phyloP scores from a whole-genome alignment of 1,284 basidiomycete genomes.

The Ceratobasidium sp. region DNA sequence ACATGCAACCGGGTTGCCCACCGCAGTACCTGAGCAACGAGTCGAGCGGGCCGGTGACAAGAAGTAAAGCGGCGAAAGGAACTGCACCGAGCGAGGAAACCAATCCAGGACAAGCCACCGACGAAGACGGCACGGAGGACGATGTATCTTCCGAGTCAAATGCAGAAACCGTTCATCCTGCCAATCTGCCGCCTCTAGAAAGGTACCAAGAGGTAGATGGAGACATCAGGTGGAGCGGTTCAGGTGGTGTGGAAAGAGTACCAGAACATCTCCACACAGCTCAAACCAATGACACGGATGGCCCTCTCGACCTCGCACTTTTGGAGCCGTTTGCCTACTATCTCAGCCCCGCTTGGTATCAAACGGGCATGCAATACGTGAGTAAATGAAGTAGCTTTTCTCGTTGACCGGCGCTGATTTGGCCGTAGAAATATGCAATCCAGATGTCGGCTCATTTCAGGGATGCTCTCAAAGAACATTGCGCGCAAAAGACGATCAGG shows the following conservation, averaged over 20 bases:
- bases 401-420: not conserved
- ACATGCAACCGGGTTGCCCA: no score
- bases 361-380: constrained; percentile 26
- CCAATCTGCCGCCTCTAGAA: not conserved
- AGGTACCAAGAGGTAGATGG: not conserved
- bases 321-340: constrained; percentile 9
- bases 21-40: no score
- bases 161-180: no score
- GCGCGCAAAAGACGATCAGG: not conserved
- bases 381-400: not conserved
- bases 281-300: not conserved
- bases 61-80: not conserved
- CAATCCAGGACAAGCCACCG: not conserved
- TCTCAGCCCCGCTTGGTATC: constrained; percentile 11
- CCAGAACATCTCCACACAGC: not conserved
- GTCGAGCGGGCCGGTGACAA: not conserved
- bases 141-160: not conserved
- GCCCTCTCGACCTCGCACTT: not conserved
- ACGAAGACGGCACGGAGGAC: not conserved
- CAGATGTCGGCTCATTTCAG: constrained; percentile 13
- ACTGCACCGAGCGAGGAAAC: not conserved
- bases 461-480: not conserved
- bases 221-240: not conserved
- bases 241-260: not conserved
- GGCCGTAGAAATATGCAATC: not conserved